phyloP scores from a whole-genome alignment of 225 moss, liverwort and hornwort genomes.

The Straminergon stramineum region DNA sequence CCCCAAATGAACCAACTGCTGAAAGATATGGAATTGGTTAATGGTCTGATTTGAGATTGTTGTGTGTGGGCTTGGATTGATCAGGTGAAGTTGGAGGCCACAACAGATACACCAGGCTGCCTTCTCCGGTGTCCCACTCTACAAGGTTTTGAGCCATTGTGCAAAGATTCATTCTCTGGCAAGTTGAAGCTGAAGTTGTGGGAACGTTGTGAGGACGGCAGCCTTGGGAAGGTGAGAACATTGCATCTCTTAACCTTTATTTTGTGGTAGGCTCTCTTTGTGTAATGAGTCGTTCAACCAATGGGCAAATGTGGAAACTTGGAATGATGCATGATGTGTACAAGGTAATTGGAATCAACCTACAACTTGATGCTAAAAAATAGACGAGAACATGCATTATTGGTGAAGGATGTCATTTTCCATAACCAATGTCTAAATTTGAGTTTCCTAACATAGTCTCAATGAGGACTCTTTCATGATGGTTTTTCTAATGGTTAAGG shows the following conservation, averaged over 20 bases:
- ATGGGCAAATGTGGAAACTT: background rate
- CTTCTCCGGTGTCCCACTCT: constrained; percentile 65
- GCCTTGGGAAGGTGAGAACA: constrained; percentile 40
- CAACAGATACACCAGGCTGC: constrained; percentile 25
- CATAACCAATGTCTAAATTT: background rate
- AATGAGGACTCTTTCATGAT: background rate
- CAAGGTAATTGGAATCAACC: background rate
- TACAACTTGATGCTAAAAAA: background rate
- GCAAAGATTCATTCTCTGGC: constrained; percentile 68
- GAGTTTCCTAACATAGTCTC: background rate
- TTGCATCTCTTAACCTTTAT: background rate
- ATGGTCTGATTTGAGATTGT: background rate
- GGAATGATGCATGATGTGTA: background rate
- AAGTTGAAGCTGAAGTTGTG: constrained; percentile 70
- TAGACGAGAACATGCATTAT: background rate
- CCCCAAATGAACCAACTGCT: no score
- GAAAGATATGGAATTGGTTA: background rate
- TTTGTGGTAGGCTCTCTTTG: background rate
- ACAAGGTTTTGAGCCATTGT: constrained; percentile 60
- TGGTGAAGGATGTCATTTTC: background rate
- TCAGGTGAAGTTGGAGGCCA: constrained; percentile 74
- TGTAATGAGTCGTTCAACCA: background rate
- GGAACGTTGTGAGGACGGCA: constrained; percentile 43
- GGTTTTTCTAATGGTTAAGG: background rate
- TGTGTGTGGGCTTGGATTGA: background rate